Evolutionary conservation across 2,329 filamentous ascomycete species (phyloP), one percentile per base, ranked within the genome.

Genomic region (Trichoderma gracile): DNA sequence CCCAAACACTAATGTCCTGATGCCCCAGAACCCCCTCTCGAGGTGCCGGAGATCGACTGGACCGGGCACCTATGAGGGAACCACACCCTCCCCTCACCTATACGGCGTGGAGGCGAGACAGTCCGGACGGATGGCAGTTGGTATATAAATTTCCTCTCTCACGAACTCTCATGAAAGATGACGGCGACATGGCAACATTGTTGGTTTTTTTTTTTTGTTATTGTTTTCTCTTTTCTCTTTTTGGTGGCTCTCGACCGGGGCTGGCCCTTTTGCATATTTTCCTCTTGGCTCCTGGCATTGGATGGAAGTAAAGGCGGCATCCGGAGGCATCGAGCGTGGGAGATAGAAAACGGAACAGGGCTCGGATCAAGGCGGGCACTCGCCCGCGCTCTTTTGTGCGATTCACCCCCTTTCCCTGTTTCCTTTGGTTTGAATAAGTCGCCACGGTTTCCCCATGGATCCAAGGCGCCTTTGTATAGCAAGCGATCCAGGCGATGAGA

Each of bases 81-180:
- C 21, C 42, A 30, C 21, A 43, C 8, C 45, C 53, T 30, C 52
- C 30, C 25, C 27, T 30, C 56, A 23, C 27, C n/a, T 60, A 19
- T 43, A 23, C 46, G 58, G 49, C 63, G 50, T 19, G 50, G 33
- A 54, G 45, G 45, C 56, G 45, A 40, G 49, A 55, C 55, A 53
- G 38, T 27, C 56, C 65, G 66, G 65, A 69, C 66, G 66, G 65
- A 71, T 64, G 64, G 68, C 52, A 69, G 66, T 66, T 68, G 71
- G 70, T 70, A 70, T 71, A 73, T 73, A 73, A 70, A 71, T 69
- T 69, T 73, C 71, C 68, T 73, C 73, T 74, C 73, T 76, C 71
- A 76, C 74, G 74, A 76, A 72, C 55, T 53, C 68, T 71, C 70
- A 75, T 71, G 74, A 70, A 66, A 55, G 50, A 60, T 50, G 42